phyloP scores from a whole-genome alignment of 495 filamentous ascomycete genomes.

The Chaetomium tenue region DNA sequence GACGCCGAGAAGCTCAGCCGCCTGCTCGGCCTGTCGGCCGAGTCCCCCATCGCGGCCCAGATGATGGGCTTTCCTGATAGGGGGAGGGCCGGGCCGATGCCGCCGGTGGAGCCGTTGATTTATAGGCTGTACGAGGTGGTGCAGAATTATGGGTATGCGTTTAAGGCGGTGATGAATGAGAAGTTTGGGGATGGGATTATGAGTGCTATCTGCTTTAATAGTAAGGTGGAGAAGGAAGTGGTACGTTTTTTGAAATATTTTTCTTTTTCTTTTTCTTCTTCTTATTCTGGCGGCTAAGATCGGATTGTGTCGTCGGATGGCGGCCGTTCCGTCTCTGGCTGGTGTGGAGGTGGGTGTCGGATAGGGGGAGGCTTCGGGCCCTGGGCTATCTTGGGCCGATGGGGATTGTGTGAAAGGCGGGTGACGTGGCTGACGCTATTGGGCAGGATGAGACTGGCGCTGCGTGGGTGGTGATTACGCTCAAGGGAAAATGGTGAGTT shows the following conservation, averaged over 20 bases:
- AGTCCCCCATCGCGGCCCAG: conserved; percentile 57
- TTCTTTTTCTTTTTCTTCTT: neutral
- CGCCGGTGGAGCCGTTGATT: conserved; percentile 88
- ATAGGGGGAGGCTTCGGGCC: neutral
- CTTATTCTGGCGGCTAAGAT: neutral
- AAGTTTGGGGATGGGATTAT: conserved; percentile 99
- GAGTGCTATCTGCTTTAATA: conserved; percentile 92
- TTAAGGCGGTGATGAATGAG: conserved; percentile 95
- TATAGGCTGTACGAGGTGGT: conserved; percentile 95
- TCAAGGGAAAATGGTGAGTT: conserved; percentile 90
- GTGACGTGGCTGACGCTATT: neutral
- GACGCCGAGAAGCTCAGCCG: conserved; percentile 72
- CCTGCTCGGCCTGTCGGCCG: conserved; percentile 61
- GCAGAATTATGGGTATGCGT: conserved; percentile 97
- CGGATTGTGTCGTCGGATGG: too few relatives aligned
- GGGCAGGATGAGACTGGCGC: conserved; percentile 64
- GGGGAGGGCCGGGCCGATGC: conserved; percentile 84
- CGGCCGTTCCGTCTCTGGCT: neutral
- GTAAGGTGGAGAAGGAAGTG: conserved; percentile 93
- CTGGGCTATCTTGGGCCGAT: neutral
- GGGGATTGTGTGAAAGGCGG: neutral
- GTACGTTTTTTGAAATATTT: neutral
- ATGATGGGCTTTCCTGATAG: conserved; percentile 77
- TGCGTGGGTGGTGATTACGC: conserved; percentile 78
- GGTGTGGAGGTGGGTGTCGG: neutral